Base-by-base conservation (phyloP, 2,329 filamentous ascomycete species). In the Pyrenophora tritici-repentis region DNA sequence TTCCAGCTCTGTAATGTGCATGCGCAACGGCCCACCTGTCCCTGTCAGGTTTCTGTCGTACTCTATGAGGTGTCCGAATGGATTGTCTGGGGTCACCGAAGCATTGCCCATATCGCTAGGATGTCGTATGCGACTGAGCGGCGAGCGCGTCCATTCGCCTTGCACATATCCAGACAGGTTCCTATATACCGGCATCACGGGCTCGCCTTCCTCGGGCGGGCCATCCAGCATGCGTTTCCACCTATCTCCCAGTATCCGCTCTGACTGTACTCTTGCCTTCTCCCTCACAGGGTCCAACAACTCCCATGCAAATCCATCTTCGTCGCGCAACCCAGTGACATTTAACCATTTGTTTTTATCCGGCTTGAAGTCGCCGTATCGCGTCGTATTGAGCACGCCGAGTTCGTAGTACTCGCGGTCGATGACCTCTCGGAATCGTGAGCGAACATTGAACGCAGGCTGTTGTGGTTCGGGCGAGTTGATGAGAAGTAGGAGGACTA, bases 41-140 rank as follows among this genome's bases (percentile, higher is more conserved):
- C 90, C 89, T 0, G 91, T 96, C 51, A 96, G 80, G 72, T 97
- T 97, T 56, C 90, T 83, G 20, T 84, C 84, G 82, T 90, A 96
- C 12, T 85, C 81, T 22, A 77, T 75, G 18, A 50, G 17, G 36
- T 81, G 79, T 17, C 83, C 80, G 79, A 91, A 96, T 36, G 85
- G 82, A 54, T 88, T 81, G 10, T 78, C 81, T 1, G 86, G 84
- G 10, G 84, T 81, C 54, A 89, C 84, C 10, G 80, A 80, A 26
- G 83, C 72, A 42, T 77, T 64, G 50, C 79, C 79, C 58, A 79
- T 69, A 9, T 78, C 73, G 9, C 68, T 69, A 67, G 77, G 68
- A 74, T 80, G 55, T 66, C 79, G 61, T 72, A 78, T 56, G 57
- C 47, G 74, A 78, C 63, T 75, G 82, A 79, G 36, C 77, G 79